Evolutionary conservation across 2,329 filamentous ascomycete genomes (phyloP).

Genomic region (Aureobasidium musti): DNA sequence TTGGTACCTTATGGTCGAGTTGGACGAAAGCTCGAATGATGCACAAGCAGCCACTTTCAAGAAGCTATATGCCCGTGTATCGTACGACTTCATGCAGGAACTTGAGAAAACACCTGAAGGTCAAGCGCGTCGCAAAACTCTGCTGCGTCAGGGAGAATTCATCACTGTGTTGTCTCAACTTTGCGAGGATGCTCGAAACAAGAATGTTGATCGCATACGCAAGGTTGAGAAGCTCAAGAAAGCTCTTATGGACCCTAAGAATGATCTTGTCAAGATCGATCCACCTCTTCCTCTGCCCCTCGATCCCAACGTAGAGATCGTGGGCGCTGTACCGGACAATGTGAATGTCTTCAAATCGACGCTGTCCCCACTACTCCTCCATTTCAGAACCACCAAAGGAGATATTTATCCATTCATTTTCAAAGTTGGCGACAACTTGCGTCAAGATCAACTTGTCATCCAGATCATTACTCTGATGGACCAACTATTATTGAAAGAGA

Average conservation of each 20-base stretch:
- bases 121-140: slow-evolving; percentile 69
- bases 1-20: slow-evolving; percentile 99
- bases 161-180: slow-evolving; percentile 85
- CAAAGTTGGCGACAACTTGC: slow-evolving; percentile 94
- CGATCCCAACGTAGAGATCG: slow-evolving; percentile 78
- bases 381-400: slow-evolving; percentile 78
- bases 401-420: slow-evolving; percentile 89
- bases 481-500: slow-evolving; percentile 90
- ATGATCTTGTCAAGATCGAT: slow-evolving; percentile 80
- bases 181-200: slow-evolving; percentile 81
- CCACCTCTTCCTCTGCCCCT: slow-evolving; percentile 84
- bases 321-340: slow-evolving; percentile 78
- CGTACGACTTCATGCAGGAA: slow-evolving; percentile 94
- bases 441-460: slow-evolving; percentile 95
- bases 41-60: slow-evolving; percentile 64
- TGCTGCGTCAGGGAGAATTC: slow-evolving; percentile 86
- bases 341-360: slow-evolving; percentile 95
- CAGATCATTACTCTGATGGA: slow-evolving; percentile 99
- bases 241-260: slow-evolving; percentile 82
- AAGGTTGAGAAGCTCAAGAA: slow-evolving; percentile 85
- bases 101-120: slow-evolving; percentile 72
- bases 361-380: slow-evolving; percentile 84
- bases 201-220: slow-evolving; percentile 72
- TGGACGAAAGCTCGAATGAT: slow-evolving; percentile 68
- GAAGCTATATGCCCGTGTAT: slow-evolving; percentile 86